Base-by-base conservation (phyloP, 2,329 filamentous ascomycete genomes). In the Apiospora rasikravindrae region DNA sequence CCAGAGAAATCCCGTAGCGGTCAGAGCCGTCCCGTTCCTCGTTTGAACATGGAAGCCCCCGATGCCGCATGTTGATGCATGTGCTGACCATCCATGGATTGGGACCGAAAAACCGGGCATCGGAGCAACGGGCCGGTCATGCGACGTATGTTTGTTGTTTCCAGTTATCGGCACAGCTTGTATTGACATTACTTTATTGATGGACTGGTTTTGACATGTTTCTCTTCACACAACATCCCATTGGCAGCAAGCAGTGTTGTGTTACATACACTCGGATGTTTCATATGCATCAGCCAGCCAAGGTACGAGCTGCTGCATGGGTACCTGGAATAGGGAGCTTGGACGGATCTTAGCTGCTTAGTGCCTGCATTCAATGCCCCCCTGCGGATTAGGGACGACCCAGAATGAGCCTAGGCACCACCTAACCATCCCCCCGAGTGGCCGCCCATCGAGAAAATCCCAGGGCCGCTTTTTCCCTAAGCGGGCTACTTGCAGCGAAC, bases 211-310 rank as follows among this genome's bases (percentile, higher is more conserved):
- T 40, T 5, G 57, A 4, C 57, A 61, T 61, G 53, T 61, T 61
- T 37, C 29, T 61, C 53, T 37, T 33, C 8, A 10, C 29, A 61
- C 26, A 37, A 61, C 53, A 61, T 26, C 51, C 51, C 51, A 57
- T 33, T 33, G 51, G 51, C 26, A 33, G 51, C 51, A 57, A 26
- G 19, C n/a, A 2, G 22, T 24, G 51, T 57, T 57, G 26, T 57
- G 26, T 57, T 57, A 29, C 51, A 57, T 57, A 26, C 51, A 57
- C 53, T 61, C 33, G 22, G 33, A 64, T 64, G 57, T 64, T 64
- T 64, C 57, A 40, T 64, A 11, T 64, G 57, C 57, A 64, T 33
- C 51, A 10, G 51, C 51, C 51, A 22, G 53, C 22, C 44, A 22
- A 37, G 11, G 29, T 5, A 22, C 16, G 5, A n/a, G 51, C 24